These are phyloP conservation scores for Lepidium sativum DNA, from an alignment of 345 rosid genomes.

Conservation along the genomic window DNA sequence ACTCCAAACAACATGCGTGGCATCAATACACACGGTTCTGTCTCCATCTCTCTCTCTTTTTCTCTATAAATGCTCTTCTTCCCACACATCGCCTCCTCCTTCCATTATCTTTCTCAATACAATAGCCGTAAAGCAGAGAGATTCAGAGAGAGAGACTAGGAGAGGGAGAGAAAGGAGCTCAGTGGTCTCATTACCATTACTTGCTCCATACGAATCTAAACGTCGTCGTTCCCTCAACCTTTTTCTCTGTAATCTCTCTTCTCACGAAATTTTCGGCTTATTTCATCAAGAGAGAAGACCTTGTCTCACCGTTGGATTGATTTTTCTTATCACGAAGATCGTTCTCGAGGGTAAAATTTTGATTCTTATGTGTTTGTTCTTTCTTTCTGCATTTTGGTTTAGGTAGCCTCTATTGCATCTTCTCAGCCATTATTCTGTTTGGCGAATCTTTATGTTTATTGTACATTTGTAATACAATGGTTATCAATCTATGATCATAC, in stretches of 20 bases:
- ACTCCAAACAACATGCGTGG: conserved; percentile 23
- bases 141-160: neutral
- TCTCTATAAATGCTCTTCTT: conserved; percentile 17
- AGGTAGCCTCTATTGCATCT: neutral
- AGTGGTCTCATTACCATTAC: conserved; percentile 15
- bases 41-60: neutral
- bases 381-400: conserved; percentile 1
- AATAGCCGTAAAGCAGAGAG: neutral
- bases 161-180: conserved; percentile 15
- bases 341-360: conserved; percentile 14
- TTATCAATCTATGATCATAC: neutral
- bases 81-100: conserved; percentile 12
- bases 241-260: conserved; percentile 20
- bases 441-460: neutral
- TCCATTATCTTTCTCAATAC: neutral
- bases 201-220: conserved; percentile 2
- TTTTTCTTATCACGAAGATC: neutral
- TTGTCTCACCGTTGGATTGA: conserved; percentile 4
- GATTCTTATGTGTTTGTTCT: neutral
- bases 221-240: conserved; percentile 10
- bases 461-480: no score
- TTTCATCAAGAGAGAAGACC: conserved; percentile 10
- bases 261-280: conserved; percentile 3
- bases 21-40: conserved; percentile 10
- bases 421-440: neutral